phyloP scores from a whole-genome alignment of 2,329 filamentous ascomycete species.

The Colletotrichum tropicicola region DNA sequence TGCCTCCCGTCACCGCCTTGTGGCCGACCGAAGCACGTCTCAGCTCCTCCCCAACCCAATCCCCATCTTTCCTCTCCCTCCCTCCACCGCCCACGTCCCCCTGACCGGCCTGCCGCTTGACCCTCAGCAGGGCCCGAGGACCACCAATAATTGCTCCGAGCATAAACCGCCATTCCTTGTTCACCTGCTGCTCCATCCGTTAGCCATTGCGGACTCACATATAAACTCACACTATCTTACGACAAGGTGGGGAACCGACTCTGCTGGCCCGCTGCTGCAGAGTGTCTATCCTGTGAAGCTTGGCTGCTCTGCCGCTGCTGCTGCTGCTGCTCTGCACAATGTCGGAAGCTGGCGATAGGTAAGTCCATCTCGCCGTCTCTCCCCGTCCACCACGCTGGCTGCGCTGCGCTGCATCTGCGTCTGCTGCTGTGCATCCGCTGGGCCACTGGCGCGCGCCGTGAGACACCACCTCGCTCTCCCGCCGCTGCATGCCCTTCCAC shows the following conservation, averaged over 20 bases:
- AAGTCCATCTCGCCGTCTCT: constrained; percentile 28
- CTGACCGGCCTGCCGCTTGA: neutral
- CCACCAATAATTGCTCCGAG: constrained; percentile 9
- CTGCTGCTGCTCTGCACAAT: constrained; percentile 36
- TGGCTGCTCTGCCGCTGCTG: constrained; percentile 14
- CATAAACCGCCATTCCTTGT: constrained; percentile 23
- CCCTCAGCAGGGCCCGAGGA: constrained; percentile 9
- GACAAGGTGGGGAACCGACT: constrained; percentile 21
- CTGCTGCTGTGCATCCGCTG: neutral
- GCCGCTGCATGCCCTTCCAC: neutral
- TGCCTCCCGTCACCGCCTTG: neutral
- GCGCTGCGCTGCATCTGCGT: neutral
- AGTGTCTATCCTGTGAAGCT: constrained; percentile 5
- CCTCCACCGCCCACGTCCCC: neutral
- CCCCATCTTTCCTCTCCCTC: neutral
- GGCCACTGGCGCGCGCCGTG: neutral
- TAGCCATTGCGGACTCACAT: constrained; percentile 4
- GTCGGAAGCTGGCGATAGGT: constrained; percentile 48
- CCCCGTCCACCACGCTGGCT: neutral
- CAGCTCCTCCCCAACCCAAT: neutral
- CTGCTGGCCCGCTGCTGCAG: constrained; percentile 17
- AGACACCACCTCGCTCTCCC: constrained; percentile 11
- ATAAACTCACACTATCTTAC: constrained; percentile 29
- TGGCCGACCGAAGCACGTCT: constrained; percentile 20
- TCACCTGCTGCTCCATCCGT: constrained; percentile 18